Conservation (phyloP, 805 yeast species). For the Zygoascus biomembranicola region DNA sequence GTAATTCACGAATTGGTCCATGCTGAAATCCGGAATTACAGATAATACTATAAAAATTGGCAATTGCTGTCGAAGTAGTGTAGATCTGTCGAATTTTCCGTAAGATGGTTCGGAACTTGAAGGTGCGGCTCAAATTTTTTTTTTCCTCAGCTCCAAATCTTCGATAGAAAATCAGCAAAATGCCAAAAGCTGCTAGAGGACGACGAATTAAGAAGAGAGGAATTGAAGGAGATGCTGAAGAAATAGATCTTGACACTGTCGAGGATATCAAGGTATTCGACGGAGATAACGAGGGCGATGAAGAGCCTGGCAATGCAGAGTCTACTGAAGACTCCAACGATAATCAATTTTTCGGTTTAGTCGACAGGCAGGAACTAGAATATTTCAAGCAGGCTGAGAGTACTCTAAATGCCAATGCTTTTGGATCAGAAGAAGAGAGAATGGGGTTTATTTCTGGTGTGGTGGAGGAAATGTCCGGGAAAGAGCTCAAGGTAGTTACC, state of each 20-base stretch:
- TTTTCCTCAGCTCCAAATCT: neutral
- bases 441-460: slow-evolving; percentile 66
- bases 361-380: slow-evolving; percentile 76
- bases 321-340: slow-evolving; percentile 11
- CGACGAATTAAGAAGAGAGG: slow-evolving; percentile 2
- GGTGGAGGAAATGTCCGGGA: slow-evolving; percentile 77
- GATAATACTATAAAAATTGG: too few species aligned
- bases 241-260: slow-evolving; percentile 14
- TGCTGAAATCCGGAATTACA: too few species aligned
- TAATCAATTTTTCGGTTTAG: slow-evolving; percentile 70
- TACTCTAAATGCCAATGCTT: slow-evolving; percentile 71
- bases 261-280: slow-evolving; percentile 13
- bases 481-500: slow-evolving; percentile 85
- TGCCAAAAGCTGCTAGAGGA: slow-evolving; percentile 6
- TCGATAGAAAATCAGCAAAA: neutral
- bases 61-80: too few species aligned
- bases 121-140: neutral
- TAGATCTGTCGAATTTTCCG: too few species aligned
- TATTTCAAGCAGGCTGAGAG: slow-evolving; percentile 92
- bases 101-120: too few species aligned
- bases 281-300: slow-evolving; percentile 4
- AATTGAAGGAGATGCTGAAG: slow-evolving; percentile 1
- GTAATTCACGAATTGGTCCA: too few species aligned
- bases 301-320: slow-evolving; percentile 32
- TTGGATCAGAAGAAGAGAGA: slow-evolving; percentile 65